Conservation (phyloP, 352 stramenopile genomes). For the Pythium oligandrum region DNA sequence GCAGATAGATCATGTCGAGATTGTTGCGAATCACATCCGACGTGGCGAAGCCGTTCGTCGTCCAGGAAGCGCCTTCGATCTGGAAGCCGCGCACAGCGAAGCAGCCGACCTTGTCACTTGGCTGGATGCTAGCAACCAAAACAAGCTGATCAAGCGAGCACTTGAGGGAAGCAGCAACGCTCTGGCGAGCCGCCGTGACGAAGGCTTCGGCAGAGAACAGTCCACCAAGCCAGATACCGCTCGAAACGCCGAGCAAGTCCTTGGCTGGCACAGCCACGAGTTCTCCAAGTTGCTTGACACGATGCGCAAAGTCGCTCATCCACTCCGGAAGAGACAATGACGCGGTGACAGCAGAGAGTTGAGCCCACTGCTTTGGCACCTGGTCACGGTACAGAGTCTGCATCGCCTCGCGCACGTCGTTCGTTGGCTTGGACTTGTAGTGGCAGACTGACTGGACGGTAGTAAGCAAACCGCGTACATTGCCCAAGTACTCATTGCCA, state of each 20-base stretch:
- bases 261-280: slow-evolving; percentile 39
- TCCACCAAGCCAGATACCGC: slow-evolving; percentile 87
- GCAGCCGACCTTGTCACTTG: slow-evolving; percentile 23
- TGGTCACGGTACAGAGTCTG: slow-evolving; percentile 65
- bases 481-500: slow-evolving; percentile 55
- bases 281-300: slow-evolving; percentile 57
- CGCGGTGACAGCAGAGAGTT: slow-evolving; percentile 49
- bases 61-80: slow-evolving; percentile 82
- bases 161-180: slow-evolving; percentile 63
- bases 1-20: slow-evolving; percentile 61
- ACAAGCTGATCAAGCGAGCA: slow-evolving; percentile 89
- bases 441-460: slow-evolving; percentile 72
- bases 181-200: slow-evolving; percentile 89
- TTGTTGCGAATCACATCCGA: slow-evolving; percentile 77
- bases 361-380: slow-evolving; percentile 51
- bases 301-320: slow-evolving; percentile 78
- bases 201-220: slow-evolving; percentile 93
- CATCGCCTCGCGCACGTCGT: slow-evolving; percentile 83
- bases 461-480: slow-evolving; percentile 62
- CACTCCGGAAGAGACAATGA: slow-evolving; percentile 74
- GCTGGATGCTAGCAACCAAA: slow-evolving; percentile 66
- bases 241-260: slow-evolving; percentile 27
- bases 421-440: slow-evolving; percentile 85
- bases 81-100: slow-evolving; percentile 73
- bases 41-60: slow-evolving; percentile 51